Evolutionary conservation across 495 filamentous ascomycete genomes (phyloP), one percentile per base, ranked within the genome.

Genomic region (Podospora conica): DNA sequence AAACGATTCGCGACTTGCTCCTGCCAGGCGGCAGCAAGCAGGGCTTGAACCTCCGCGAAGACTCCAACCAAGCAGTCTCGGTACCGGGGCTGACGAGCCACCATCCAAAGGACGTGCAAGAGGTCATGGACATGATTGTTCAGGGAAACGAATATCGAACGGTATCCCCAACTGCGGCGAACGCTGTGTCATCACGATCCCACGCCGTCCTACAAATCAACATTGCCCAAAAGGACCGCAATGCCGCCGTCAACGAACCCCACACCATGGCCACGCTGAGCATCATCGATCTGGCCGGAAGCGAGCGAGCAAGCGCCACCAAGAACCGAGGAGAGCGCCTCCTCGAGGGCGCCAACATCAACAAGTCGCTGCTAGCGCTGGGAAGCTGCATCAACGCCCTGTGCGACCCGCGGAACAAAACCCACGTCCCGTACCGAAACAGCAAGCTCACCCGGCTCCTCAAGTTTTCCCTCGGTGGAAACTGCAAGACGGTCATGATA

Each of bases 51-150:
- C 85, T 99, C 20, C 91, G 95, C 31, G 95, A 99, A 79, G 95
- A 99, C 77, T 87, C 87, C 12, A 91, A 98, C 75, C 92, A 97
- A 76, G 88, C 90, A 15, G 96, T 99, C 25, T 92, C 93, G 0
- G 96, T 99, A 2, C 83, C 92, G 15, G 96, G 95, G 1, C 83
- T 99, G 55, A 95, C 93, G 15, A 96, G 91, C 69, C 93, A 97
- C 73, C 89, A 92, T 66, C 93, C 93, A 9, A 89, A 78, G 64
- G 79, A 85, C 66, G 95, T 97, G 40, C 86, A 94, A 72, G 87
- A 98, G 72, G 95, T 99, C 64, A 99, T 99, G 95, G 93, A 98
- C 74, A 97, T 99, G 88, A 98, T 99, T 70, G 87, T 99, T 66
- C 85, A 87, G 73, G 95, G 95, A 29, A 99, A 99, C 74, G 91